Evolutionary conservation across 805 yeast genomes (phyloP), one percentile per base, ranked within the genome.

Genomic region (Grigorovia jiainica): DNA sequence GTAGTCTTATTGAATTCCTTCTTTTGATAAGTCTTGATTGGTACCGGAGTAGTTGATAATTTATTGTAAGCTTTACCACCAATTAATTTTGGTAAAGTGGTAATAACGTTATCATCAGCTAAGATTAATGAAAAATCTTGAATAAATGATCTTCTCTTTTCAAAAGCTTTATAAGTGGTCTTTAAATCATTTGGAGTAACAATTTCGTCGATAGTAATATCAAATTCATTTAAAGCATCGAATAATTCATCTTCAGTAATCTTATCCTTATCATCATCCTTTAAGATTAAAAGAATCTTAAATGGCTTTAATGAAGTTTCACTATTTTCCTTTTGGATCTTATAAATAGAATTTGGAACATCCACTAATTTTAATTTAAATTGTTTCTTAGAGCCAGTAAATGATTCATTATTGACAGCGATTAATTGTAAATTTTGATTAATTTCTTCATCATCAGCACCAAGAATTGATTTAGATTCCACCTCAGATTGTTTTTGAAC

Each of bases 1-100:
- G 83, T 73, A 16, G 65, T 64, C 57, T 75, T 61, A 49, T 73
- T 62, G 50, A 70, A 47, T 48, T 61, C 46, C 41, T 55, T 49
- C 24, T 57, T 45, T 20, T 63, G 51, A 18, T 61, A 54, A 19
- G 80, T 64, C 50, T 71, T 70, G 42, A 86, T 66, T 17, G 89
- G 79, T 32, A 82, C 60, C 41, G 95, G 95, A 34, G 77, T 64
- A 58, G 84, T 85, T 17, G 71, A 64, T 31, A 73, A 63, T 39
- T 70, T 70, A 58, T 78, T 83, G 57, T 87, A 92, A 3, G 76
- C 69, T 64, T 85, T 84, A 43, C 97, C 96, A 42, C 96, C 96
- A 49, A 92, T 67, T 30, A 84, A 65, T 52, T 79, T 77, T 38
- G 98, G 98, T 64, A 92, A 71, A 45, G 84, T 69, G 23, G 87